Evolutionary conservation across 176 grass and related monocot species (phyloP).

Genomic region (Triticum timopheevii): DNA sequence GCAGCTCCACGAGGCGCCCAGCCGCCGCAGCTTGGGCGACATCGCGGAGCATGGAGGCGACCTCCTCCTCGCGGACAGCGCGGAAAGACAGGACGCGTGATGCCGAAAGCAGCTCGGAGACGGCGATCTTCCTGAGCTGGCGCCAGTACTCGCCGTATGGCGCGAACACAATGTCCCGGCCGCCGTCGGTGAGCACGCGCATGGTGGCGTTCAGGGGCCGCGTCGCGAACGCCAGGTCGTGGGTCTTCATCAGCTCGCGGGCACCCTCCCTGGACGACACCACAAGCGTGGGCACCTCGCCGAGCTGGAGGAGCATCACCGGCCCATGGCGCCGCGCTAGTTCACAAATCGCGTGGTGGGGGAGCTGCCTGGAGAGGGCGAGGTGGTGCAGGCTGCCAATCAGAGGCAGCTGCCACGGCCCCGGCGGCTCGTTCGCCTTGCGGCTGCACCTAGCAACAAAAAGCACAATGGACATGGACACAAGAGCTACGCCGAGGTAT

Average conservation of each 20-base stretch:
- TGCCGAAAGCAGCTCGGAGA: neutral
- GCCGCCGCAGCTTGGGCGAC: neutral
- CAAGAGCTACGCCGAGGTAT: neutral
- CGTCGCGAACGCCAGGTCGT: too few relatives aligned
- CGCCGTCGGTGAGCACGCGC: neutral
- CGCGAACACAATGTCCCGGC: conserved; percentile 26
- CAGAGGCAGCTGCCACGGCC: conserved; percentile 41
- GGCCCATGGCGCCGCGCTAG: too few relatives aligned
- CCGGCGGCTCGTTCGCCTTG: neutral
- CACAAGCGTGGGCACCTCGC: too few relatives aligned
- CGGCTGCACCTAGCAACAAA: neutral
- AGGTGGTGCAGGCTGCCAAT: conserved; percentile 50
- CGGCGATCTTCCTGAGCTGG: neutral
- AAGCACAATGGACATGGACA: neutral
- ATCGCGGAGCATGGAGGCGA: neutral
- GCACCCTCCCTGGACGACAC: too few relatives aligned
- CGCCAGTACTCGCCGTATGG: conserved; percentile 45
- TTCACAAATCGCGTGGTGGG: neutral
- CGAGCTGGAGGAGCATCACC: too few relatives aligned
- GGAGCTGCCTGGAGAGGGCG: conserved; percentile 3
- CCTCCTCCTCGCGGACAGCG: neutral
- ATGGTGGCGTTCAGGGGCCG: too few relatives aligned
- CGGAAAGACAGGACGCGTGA: too few relatives aligned
- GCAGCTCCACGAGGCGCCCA: neutral
- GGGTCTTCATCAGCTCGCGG: too few relatives aligned